These are phyloP conservation scores for Metschnikowia lunata DNA, from an alignment of 805 yeast genomes.

Conservation along the genomic window DNA sequence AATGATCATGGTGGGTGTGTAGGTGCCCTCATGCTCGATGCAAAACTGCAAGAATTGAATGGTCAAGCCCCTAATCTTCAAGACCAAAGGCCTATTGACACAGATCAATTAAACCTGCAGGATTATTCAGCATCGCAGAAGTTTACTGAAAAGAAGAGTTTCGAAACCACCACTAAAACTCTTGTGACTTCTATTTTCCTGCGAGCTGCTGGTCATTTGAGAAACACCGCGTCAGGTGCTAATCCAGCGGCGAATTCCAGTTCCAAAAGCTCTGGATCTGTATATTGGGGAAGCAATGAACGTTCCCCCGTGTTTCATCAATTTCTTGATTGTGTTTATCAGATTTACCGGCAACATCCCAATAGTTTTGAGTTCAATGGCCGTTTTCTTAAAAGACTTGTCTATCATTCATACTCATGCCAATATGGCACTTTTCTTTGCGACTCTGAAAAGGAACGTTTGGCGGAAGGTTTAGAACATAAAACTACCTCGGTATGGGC, in stretches of 20 bases:
- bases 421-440: slow-evolving; percentile 90
- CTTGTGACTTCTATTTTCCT: slow-evolving; percentile 33
- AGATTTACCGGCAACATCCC: slow-evolving; percentile 68
- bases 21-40: slow-evolving; percentile 32
- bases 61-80: too few relatives aligned
- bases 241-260: too few relatives aligned
- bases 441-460: slow-evolving; percentile 63
- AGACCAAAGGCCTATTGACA: too few relatives aligned
- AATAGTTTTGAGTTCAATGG: slow-evolving; percentile 80
- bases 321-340: slow-evolving; percentile 86
- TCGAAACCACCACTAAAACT: slow-evolving; percentile 18
- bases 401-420: slow-evolving; percentile 87
- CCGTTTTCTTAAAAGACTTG: slow-evolving; percentile 73
- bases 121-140: too few relatives aligned
- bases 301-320: slow-evolving; percentile 90
- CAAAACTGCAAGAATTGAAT: neutral
- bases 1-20: slow-evolving; percentile 65
- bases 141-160: too few relatives aligned
- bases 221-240: slow-evolving; percentile 30
- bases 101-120: too few relatives aligned
- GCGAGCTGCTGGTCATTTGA: slow-evolving; percentile 39
- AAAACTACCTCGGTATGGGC: slow-evolving; percentile 87
- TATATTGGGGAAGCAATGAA: slow-evolving; percentile 36
- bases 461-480: slow-evolving; percentile 30
- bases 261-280: slow-evolving; percentile 19